Evolutionary conservation across 2,329 filamentous ascomycete species (phyloP), one percentile per base, ranked within the genome.

Genomic region (Magnaporthiopsis poae): DNA sequence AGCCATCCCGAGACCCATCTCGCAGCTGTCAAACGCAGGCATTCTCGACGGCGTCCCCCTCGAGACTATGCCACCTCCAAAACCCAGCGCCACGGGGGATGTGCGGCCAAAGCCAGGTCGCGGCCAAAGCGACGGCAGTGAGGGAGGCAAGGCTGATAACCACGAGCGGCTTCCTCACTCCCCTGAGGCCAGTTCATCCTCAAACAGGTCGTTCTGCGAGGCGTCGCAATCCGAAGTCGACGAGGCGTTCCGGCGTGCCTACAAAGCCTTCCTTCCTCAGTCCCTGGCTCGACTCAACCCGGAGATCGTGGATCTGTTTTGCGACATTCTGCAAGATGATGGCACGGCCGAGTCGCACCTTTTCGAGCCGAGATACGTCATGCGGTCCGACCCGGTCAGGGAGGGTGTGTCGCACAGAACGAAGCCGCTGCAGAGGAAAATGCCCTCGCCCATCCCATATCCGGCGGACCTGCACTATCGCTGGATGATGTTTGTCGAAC

Each of bases 401-500:
- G 59, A 61, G 31, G 64, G 64, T 15, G 36, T 61, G n/a, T 62
- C 64, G 2, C 52, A 65, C 29, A 60, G 60, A 25, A 29, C 35
- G 15, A 65, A 29, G 59, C 33, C 59, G 46, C 21, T 60, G 52
- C 64, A 61, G 15, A 61, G 60, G 59, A 60, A 60, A 35, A 60
- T 46, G 5, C n/a, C 35, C 27, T 31, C 33, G 3, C 59, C 59
- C 3, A 60, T 36, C 18, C 35, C 64, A 29, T 65, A 65, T 35
- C 64, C 64, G 18, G 25, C 64, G 13, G 59, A 65, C 60, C 27
- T 65, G 60, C 60, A 36, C 15, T 29, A 61, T 27, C 64, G 64
- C 67, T 89, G 87, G 84, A 84, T 81, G 69, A 72, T 80, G 1
- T 90, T 90, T 70, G 80, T 84, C 39, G 83, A 88, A 69, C 88